phyloP scores from a whole-genome alignment of 2,329 filamentous ascomycete genomes.

The Seiridium unicorne region DNA sequence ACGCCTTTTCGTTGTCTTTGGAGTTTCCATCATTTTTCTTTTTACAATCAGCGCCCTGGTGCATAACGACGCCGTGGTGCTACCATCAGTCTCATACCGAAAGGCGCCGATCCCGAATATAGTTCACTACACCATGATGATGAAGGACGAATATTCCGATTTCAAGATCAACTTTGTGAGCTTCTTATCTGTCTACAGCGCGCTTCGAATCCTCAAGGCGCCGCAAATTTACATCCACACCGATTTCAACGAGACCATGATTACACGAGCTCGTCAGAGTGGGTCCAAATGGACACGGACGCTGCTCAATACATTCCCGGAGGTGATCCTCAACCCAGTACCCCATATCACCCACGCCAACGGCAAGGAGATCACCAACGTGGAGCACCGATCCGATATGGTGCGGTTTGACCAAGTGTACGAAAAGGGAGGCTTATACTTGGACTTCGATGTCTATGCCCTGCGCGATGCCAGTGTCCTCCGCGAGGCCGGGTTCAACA shows the following conservation, averaged over 20 bases:
- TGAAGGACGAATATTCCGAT: not conserved
- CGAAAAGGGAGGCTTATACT: constrained; percentile 24
- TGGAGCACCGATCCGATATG: constrained; percentile 26
- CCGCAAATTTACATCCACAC: constrained; percentile 24
- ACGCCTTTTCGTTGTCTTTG: not conserved
- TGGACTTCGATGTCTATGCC: constrained; percentile 25
- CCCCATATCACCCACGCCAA: constrained; percentile 11
- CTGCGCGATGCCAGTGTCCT: constrained; percentile 19
- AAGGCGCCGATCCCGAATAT: not conserved
- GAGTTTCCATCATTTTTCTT: not conserved
- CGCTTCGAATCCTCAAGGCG: not conserved
- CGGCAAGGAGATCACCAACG: constrained; percentile 13
- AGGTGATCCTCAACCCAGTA: no score
- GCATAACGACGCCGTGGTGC: not conserved
- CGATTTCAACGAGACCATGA: constrained; percentile 10
- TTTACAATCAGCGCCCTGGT: not conserved
- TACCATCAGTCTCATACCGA: not conserved
- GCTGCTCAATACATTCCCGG: no score
- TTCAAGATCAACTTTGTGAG: not conserved
- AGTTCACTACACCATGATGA: constrained; percentile 1
- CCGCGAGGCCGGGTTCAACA: constrained; percentile 19
- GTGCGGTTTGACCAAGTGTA: constrained; percentile 22
- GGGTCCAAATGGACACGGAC: no score
- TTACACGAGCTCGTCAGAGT: no score
- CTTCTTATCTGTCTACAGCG: not conserved